A percentile compares a stretch with the other conserved stretches of the same genome.
Conservation (phyloP, 768 basidiomycete species). For the Leucosporidium creatinivorum region DNA sequence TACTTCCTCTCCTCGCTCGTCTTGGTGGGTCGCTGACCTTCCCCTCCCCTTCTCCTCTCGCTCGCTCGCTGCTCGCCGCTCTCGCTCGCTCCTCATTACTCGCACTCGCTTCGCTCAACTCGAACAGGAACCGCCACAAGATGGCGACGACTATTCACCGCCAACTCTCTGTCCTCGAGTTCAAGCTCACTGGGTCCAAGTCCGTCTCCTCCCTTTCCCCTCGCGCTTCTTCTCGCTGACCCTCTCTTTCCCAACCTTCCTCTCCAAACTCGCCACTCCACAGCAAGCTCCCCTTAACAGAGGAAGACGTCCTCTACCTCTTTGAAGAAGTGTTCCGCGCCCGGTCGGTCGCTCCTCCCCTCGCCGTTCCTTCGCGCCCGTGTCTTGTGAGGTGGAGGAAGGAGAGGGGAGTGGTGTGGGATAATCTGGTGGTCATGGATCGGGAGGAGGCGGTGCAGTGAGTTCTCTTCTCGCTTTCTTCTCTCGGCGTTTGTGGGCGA, state of each 20-base stretch:
- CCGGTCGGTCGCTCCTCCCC: slow-evolving; percentile 69
- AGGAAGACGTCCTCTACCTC: slow-evolving; percentile 72
- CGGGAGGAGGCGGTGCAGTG: slow-evolving; percentile 50
- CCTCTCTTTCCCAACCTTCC: too few species aligned
- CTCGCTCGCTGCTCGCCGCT: too few species aligned
- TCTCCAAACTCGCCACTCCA: neutral
- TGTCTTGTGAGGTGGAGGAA: slow-evolving; percentile 76
- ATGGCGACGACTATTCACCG: slow-evolving; percentile 24
- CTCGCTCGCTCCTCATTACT: too few species aligned
- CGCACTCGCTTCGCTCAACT: neutral
- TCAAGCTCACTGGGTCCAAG: slow-evolving; percentile 28
- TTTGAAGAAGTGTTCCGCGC: slow-evolving; percentile 77
- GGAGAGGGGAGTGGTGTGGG: slow-evolving; percentile 54
- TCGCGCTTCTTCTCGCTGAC: neutral
- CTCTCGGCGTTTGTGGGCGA: neutral
- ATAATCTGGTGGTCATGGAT: slow-evolving; percentile 83
- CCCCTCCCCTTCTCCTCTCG: too few species aligned
- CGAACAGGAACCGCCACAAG: slow-evolving; percentile 29
- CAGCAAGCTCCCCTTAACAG: slow-evolving; percentile 69
- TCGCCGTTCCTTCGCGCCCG: slow-evolving; percentile 60
- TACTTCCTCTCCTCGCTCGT: too few species aligned
- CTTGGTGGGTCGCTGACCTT: too few species aligned
- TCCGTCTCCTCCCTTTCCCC: neutral
- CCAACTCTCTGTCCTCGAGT: slow-evolving; percentile 25
- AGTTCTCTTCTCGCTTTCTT: neutral